phyloP scores from a whole-genome alignment of 805 yeast genomes.

The Metschnikowia lunata region DNA sequence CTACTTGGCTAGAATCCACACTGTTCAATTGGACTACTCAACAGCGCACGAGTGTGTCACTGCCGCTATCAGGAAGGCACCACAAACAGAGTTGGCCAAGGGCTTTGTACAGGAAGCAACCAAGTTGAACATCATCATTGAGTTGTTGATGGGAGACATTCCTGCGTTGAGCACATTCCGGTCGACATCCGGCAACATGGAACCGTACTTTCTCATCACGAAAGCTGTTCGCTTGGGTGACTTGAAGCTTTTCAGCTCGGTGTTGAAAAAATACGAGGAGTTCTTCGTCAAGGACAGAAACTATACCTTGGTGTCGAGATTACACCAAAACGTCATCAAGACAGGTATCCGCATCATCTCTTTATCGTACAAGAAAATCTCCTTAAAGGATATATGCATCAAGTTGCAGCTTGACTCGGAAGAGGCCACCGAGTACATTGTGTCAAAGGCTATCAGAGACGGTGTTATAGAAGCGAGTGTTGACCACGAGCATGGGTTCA shows the following conservation, averaged over 20 bases:
- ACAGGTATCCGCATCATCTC: conserved; percentile 95
- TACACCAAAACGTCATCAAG: conserved; percentile 95
- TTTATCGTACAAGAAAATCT: conserved; percentile 82
- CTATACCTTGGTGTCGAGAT: conserved; percentile 77
- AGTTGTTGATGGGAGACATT: conserved; percentile 92
- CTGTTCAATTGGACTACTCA: conserved; percentile 90
- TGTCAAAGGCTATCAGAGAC: conserved; percentile 93
- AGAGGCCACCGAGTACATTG: conserved; percentile 94
- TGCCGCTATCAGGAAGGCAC: conserved; percentile 95
- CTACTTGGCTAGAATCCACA: conserved; percentile 84
- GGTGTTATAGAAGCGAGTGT: conserved; percentile 95
- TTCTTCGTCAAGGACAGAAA: conserved; percentile 71
- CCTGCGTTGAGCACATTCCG: conserved; percentile 84
- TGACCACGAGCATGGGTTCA: conserved; percentile 84
- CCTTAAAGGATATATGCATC: conserved; percentile 89
- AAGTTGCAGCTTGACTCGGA: conserved; percentile 90
- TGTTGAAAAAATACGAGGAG: conserved; percentile 58
- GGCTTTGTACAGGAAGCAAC: conserved; percentile 91
- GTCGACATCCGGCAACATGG: conserved; percentile 46
- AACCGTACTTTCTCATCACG: conserved; percentile 82
- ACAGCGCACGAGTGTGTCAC: conserved; percentile 85
- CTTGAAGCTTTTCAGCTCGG: conserved; percentile 70
- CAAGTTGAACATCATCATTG: conserved; percentile 82
- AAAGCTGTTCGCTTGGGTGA: conserved; percentile 93
- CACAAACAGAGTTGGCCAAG: conserved; percentile 76